Evolutionary conservation across 2,329 filamentous ascomycete genomes (phyloP), one percentile per base, ranked within the genome.

Genomic region (Sporothrix humicola): DNA sequence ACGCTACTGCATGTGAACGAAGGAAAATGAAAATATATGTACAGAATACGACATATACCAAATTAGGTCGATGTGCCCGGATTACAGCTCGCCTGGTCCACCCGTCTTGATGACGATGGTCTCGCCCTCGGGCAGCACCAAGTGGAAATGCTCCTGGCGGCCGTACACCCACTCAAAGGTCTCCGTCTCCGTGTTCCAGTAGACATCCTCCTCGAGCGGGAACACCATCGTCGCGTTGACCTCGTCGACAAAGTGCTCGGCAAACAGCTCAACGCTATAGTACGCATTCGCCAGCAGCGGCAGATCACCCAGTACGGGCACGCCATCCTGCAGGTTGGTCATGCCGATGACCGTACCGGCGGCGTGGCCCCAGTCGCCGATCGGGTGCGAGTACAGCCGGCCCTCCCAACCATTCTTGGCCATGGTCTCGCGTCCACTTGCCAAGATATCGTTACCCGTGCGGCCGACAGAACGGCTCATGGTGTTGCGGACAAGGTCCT

Each of bases 321-420:
- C 85, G n/a, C 78, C 78, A 3, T 83, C 81, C 76, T 87, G 85
- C 20, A 86, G 79, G 74, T 87, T 87, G 1, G 83, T 84, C 84
- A 87, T 86, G 54, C 85, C 85, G 70, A 87, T 84, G 5, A 85
- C 74, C 0, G 85, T 82, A 0, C 85, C 85, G 0, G 85, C 85
- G 1, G 83, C 83, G 74, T 87, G 85, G 0, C 85, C 85, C 82
- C 84, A 87, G 78, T 87, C 85, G 12, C 85, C 85, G 15, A 86
- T 85, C 0, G 85, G 81, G 72, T 87, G 85, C 54, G 81, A 84
- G 76, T 87, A 87, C 7, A 87, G 82, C 76, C 81, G 84, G 10
- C 85, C 85, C 72, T 83, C 76, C 52, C 86, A 84, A 0, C 82
- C 83, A 74, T 85, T 83, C 3, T 73, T 75, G 12, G 77, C 76